Conservation (phyloP, 352 stramenopile species). For the Ophiocytium majus region DNA sequence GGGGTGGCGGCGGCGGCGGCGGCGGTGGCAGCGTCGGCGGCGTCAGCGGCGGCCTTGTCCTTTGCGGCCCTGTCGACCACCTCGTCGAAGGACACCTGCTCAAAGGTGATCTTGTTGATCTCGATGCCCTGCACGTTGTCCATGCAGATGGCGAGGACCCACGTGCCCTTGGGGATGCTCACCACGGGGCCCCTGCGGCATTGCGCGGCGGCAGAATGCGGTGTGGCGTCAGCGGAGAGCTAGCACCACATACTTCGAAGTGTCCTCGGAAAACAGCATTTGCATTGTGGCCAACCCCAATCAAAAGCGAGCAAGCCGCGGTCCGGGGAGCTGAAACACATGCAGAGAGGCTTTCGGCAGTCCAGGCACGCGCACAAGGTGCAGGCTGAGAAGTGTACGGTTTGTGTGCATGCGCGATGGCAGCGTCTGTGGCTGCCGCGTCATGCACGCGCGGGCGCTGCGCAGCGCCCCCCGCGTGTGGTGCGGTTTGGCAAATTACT, state of each 20-base stretch:
- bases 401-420: too few species aligned
- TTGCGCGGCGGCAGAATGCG: not conserved
- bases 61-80: not conserved
- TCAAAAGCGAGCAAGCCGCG: not conserved
- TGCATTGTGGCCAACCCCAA: not conserved
- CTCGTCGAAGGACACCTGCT: not conserved
- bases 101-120: not conserved
- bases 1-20: too few species aligned
- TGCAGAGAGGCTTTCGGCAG: too few species aligned
- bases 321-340: not conserved
- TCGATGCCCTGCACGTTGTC: not conserved
- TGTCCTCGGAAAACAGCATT: not conserved
- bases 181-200: not conserved
- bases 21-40: not conserved
- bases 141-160: not conserved
- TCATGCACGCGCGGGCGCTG: too few species aligned
- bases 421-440: too few species aligned
- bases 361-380: too few species aligned
- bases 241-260: not conserved
- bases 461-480: too few species aligned
- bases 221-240: not conserved
- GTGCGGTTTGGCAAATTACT: too few species aligned
- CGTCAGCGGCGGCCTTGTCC: not conserved
- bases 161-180: not conserved
- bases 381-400: too few species aligned